These are phyloP conservation scores for Aurifilum marmelostoma DNA, from an alignment of 2,329 filamentous ascomycete species.

Conservation along the genomic window DNA sequence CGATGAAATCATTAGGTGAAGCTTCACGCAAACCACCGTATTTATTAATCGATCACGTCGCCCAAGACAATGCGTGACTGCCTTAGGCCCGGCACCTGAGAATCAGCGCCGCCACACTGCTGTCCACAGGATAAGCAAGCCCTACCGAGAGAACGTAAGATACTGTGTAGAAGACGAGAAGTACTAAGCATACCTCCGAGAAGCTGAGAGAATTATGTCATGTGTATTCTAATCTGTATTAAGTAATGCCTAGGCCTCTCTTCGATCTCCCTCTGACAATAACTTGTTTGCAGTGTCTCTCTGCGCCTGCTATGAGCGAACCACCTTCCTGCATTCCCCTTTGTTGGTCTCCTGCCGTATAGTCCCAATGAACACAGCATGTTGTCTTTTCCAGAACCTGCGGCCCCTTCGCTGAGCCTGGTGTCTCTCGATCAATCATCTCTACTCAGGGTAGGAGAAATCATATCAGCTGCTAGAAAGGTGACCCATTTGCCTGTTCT, in stretches of 20 bases:
- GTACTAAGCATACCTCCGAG: not conserved
- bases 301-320: not conserved
- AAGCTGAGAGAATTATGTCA: not conserved
- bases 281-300: conserved; percentile 11
- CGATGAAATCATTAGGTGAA: too few relatives aligned
- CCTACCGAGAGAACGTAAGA: not conserved
- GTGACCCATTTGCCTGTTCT: not conserved
- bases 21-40: not conserved
- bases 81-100: not conserved
- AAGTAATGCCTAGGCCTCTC: not conserved
- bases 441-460: conserved; percentile 3
- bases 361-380: not conserved
- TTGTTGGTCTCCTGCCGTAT: too few relatives aligned
- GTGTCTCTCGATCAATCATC: conserved; percentile 1
- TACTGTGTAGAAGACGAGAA: not conserved
- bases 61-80: not conserved
- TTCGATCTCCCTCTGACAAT: not conserved
- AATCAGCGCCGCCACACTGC: not conserved
- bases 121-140: not conserved
- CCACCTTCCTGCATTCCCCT: not conserved
- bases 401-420: conserved; percentile 6
- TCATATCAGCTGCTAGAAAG: not conserved
- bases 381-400: not conserved
- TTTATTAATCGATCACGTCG: not conserved
- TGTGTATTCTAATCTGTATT: conserved; percentile 30